Conservation (phyloP, 2,329 filamentous ascomycete genomes). For the Amauroascus niger region DNA sequence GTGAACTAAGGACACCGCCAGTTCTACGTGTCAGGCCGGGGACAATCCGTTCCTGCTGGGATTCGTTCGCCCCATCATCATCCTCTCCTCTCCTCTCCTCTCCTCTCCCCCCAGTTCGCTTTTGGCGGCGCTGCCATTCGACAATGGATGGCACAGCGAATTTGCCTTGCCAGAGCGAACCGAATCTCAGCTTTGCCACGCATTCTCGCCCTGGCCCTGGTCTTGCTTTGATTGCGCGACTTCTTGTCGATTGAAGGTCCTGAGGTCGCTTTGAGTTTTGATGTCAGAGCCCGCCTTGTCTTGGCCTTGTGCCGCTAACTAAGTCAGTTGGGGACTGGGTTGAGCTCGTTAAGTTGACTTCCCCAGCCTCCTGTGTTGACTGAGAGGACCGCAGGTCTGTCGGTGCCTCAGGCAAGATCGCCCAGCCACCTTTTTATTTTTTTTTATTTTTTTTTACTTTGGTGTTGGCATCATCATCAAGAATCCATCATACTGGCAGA, state of each 20-base stretch:
- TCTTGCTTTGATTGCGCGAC: background rate
- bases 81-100: no score
- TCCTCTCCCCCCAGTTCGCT: slow-evolving; percentile 13
- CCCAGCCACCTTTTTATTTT: no score
- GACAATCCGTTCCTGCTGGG: slow-evolving; percentile 24
- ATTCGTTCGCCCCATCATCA: no score
- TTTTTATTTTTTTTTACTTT: no score
- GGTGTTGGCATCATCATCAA: no score
- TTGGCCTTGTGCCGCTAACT: background rate
- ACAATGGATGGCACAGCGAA: background rate
- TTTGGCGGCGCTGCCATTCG: slow-evolving; percentile 5
- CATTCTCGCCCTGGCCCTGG: background rate
- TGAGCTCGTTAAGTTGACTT: no score
- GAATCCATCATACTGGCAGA: no score
- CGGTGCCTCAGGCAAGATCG: no score
- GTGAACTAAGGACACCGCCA: slow-evolving; percentile 14
- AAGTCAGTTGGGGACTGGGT: no score
- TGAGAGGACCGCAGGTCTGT: background rate
- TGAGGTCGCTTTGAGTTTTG: background rate
- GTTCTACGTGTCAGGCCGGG: slow-evolving; percentile 24
- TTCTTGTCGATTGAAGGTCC: no score
- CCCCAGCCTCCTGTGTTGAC: background rate
- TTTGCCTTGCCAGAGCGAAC: background rate
- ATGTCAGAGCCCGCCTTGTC: slow-evolving; percentile 4
- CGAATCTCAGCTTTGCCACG: background rate